Evolutionary conservation across 352 stramenopile species (phyloP).

Genomic region (Phytophthora podocarpi): DNA sequence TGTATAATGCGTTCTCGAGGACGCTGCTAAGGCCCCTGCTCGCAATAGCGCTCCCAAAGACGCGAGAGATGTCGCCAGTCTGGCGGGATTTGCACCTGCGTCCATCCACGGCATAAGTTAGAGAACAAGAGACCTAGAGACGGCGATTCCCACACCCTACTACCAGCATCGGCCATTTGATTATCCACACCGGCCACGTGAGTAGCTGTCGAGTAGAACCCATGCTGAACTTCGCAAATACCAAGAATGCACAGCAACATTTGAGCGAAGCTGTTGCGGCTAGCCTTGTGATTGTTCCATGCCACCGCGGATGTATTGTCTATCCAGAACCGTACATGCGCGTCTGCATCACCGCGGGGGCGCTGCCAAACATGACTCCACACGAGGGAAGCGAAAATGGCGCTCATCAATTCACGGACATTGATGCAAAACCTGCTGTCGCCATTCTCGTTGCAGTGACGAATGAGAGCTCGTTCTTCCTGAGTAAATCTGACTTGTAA

Average conservation of each 20-base stretch:
- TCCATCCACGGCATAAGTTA: constrained; percentile 7
- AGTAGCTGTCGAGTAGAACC: constrained; percentile 12
- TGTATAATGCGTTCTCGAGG: constrained; percentile 1
- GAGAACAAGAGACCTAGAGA: constrained; percentile 2
- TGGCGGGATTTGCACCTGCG: constrained; percentile 8
- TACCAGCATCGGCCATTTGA: constrained; percentile 20
- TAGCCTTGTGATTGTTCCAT: constrained; percentile 11
- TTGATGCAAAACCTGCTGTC: constrained; percentile 10
- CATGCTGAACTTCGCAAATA: constrained; percentile 8
- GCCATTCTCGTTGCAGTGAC: background rate
- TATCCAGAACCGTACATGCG: constrained; percentile 17
- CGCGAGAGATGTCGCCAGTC: constrained; percentile 18
- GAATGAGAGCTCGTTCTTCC: background rate
- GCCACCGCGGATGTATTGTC: constrained; percentile 10
- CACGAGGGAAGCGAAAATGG: constrained; percentile 7
- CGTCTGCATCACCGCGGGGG: background rate
- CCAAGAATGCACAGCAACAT: constrained; percentile 9
- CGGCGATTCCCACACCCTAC: constrained; percentile 11
- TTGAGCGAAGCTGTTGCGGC: constrained; percentile 11
- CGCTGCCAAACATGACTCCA: background rate
- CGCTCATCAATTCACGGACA: constrained; percentile 15
- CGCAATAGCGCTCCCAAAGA: constrained; percentile 20
- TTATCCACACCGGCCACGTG: constrained; percentile 12
- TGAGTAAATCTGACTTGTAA: constrained; percentile 2
- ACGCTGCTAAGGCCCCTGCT: constrained; percentile 12